phyloP scores from a whole-genome alignment of 495 filamentous ascomycete genomes.

The Aspergillus ostianus region DNA sequence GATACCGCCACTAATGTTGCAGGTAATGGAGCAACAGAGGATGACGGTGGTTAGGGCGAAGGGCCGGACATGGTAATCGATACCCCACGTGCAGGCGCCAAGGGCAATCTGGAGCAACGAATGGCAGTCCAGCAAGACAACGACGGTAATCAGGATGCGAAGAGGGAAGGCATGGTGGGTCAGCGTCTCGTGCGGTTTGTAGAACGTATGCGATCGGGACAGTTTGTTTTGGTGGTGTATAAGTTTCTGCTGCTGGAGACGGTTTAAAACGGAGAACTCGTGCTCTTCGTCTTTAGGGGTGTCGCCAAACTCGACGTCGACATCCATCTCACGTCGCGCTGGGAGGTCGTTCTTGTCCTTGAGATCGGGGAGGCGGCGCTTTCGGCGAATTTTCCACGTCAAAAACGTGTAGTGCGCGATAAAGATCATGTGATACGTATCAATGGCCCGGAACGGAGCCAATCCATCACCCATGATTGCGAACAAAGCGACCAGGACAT shows the following conservation, averaged over 20 bases:
- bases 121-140: conserved; percentile 73
- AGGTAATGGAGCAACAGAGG: conserved; percentile 70
- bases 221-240: conserved; percentile 74
- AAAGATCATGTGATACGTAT: conserved; percentile 80
- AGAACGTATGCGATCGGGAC: conserved; percentile 75
- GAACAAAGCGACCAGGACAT: conserved; percentile 73
- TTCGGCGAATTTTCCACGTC: conserved; percentile 68
- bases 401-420: conserved; percentile 65
- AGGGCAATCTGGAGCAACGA: conserved; percentile 72
- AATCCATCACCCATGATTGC: conserved; percentile 75
- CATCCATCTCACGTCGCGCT: conserved; percentile 41
- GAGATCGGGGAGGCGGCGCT: conserved; percentile 59
- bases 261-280: conserved; percentile 60
- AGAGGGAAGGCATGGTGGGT: conserved; percentile 79
- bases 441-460: conserved; percentile 70
- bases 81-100: conserved; percentile 71
- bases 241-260: conserved; percentile 59
- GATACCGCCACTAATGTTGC: conserved; percentile 69
- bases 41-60: conserved; percentile 74
- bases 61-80: conserved; percentile 59
- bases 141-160: conserved; percentile 64
- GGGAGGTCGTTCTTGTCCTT: conserved; percentile 73
- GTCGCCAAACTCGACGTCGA: conserved; percentile 46
- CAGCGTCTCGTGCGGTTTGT: conserved; percentile 78
- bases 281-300: conserved; percentile 35